Conservation (phyloP, 805 yeast genomes). For the Lipomyces oligophaga region DNA sequence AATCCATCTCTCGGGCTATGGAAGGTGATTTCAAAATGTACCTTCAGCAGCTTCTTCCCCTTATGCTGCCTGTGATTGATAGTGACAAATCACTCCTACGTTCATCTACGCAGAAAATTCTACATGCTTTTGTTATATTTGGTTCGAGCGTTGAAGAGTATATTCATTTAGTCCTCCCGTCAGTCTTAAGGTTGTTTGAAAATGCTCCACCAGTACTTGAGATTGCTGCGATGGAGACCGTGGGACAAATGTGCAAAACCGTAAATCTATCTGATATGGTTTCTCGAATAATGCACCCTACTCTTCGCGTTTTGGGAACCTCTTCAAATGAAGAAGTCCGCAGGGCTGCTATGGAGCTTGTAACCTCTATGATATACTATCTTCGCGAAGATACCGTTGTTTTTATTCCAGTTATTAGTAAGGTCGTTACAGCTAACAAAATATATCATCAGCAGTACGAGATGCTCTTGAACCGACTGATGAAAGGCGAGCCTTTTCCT, state of each 20-base stretch:
- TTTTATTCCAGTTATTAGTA: slow-evolving; percentile 77
- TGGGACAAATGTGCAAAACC: slow-evolving; percentile 73
- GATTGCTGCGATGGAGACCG: slow-evolving; percentile 71
- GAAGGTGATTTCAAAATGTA: slow-evolving; percentile 90
- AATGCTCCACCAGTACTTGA: slow-evolving; percentile 50
- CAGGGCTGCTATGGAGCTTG: slow-evolving; percentile 66
- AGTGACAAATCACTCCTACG: slow-evolving; percentile 56
- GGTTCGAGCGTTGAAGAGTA: slow-evolving; percentile 87
- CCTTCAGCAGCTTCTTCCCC: slow-evolving; percentile 70
- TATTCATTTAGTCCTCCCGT: slow-evolving; percentile 81
- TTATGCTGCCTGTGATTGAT: slow-evolving; percentile 71
- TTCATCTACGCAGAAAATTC: slow-evolving; percentile 51
- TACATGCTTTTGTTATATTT: slow-evolving; percentile 78
- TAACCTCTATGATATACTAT: slow-evolving; percentile 69
- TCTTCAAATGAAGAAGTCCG: slow-evolving; percentile 55
- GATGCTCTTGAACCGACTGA: slow-evolving; percentile 68
- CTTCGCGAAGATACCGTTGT: slow-evolving; percentile 80
- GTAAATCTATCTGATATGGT: slow-evolving; percentile 82
- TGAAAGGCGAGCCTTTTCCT: slow-evolving; percentile 84
- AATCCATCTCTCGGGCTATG: slow-evolving; percentile 76
- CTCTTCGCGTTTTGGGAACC: slow-evolving; percentile 60
- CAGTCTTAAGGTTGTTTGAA: slow-evolving; percentile 76
- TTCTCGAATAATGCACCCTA: slow-evolving; percentile 82
- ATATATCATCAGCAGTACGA: slow-evolving; percentile 74
- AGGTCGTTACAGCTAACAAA: slow-evolving; percentile 52